Percentiles rank a stretch among this genome's conserved stretches.
phyloP scores from a whole-genome alignment of 2,329 filamentous ascomycete species.

The Ceratocystis eucalypticola region DNA sequence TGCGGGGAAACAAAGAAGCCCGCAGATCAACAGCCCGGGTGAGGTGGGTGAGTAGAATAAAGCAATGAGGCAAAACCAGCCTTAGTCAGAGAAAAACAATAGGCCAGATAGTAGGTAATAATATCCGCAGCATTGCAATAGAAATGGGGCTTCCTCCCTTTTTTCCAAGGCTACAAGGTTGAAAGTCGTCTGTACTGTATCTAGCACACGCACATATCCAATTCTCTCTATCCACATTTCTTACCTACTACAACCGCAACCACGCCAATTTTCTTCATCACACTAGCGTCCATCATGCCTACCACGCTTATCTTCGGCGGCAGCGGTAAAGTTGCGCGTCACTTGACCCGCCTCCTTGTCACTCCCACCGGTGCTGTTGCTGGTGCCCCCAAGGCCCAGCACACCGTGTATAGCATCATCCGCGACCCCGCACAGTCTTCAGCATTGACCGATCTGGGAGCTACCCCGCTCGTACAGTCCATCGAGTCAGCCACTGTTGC shows the following conservation, averaged over 20 bases:
- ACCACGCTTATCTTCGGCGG: slow-evolving; percentile 24
- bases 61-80: not conserved
- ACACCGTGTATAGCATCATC: slow-evolving; percentile 24
- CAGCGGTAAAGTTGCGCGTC: slow-evolving; percentile 23
- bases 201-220: not conserved
- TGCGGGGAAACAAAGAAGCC: not conserved
- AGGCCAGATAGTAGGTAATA: too few relatives aligned
- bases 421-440: slow-evolving; percentile 26
- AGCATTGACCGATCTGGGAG: slow-evolving; percentile 30
- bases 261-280: not conserved
- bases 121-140: too few relatives aligned
- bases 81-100: not conserved
- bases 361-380: not conserved
- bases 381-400: slow-evolving; percentile 16
- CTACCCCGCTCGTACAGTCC: slow-evolving; percentile 31
- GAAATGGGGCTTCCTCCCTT: not conserved
- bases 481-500: slow-evolving; percentile 29
- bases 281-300: slow-evolving; percentile 20
- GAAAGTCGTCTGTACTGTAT: not conserved
- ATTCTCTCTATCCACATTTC: too few relatives aligned
- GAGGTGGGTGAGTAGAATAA: too few relatives aligned
- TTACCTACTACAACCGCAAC: too few relatives aligned
- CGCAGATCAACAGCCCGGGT: not conserved
- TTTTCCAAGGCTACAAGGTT: too few relatives aligned
- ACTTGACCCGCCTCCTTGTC: slow-evolving; percentile 21